Base-by-base conservation (phyloP, 2,329 filamentous ascomycete species). In the Albifimbria verrucaria region DNA sequence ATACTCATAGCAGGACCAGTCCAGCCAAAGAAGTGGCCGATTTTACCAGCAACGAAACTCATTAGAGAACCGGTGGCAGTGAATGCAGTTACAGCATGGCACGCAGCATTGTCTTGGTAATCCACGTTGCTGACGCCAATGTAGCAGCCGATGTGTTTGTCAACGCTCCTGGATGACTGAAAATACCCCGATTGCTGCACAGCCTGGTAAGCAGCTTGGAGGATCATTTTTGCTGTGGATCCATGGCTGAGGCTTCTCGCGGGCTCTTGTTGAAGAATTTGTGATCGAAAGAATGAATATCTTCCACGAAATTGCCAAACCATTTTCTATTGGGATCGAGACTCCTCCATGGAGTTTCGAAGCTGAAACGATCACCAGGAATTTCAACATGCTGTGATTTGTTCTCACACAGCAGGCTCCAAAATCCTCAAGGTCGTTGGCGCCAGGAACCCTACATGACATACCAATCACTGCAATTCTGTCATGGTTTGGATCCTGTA, bases 161-260 rank as follows among this genome's bases (percentile, higher is more conserved):
- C 41, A 4, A 22, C 18, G n/a, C 3, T 22, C 18, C 43, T 46
- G 17, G 43, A 46, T 17, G 18, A 15, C 3, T 21, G 43, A 15
- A 52, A 52, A 32, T 58, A 55, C 4, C 55, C 55, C 1, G 52
- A 49, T 23, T 65, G 49, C 52, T 66, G 64, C 4, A 70, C 49
- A 1, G 66, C 65, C 49, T 77, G 68, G 55, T 75, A 76, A 0
- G 72, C 67, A 2, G 61, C 64, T 57, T 77, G 70, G 15, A 72
- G 62, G 10, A 66, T 51, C 7, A 66, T 47, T 9, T 69, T 42
- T 70, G 66, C 53, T 71, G 67, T 10, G 70, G 70, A 52, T 73
- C 71, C 54, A 68, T 70, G 6, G 67, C 54, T 17, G 59, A 57
- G 15, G 61, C 62, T 61, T 72, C 69, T 5, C 62, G 62, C 9